Base-by-base conservation (phyloP, 2,329 filamentous ascomycete genomes). In the Grosmannia penicillata region DNA sequence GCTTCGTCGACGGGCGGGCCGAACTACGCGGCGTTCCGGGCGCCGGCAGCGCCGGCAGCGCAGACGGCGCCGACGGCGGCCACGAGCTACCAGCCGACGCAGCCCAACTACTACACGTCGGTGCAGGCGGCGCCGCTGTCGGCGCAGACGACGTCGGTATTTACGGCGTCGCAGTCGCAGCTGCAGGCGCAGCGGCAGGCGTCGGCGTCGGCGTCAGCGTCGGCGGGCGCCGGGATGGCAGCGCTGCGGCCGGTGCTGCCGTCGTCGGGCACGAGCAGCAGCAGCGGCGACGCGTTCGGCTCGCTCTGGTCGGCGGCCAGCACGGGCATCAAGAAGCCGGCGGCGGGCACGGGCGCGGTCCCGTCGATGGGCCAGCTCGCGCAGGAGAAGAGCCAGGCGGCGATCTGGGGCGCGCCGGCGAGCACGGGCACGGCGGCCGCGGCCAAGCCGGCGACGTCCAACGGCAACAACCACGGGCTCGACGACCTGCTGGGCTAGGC, bases 381-480 rank as follows among this genome's bases (percentile, higher is more conserved):
- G n/a, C 95, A 95, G 66, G 86, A 95, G 61, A 95, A 96, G 70
- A 91, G 86, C 42, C 86, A 78, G 50, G 86, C 87, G 14, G 86
- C 87, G 8, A 84, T 98, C 46, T 98, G 93, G 86, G 91, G 89
- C 15, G 72, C 82, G 1, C 69, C 80, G 14, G 66, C 75, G 34
- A 43, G 55, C 47, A 37, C 53, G 6, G 40, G 49, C 3, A 17
- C 45, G 6, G 31, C 42, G 13, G 24, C 37, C 2, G 30, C 45
- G 19, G 25, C 50, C n/a, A 54, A 59, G 44, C 48, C 56, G 1
- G 45, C 51, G 4, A 47, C 37, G 48, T 23, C 50, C 42, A 47
- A 33, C 44, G 19, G 51, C 44, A 45, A 21, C 26, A 33, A 34
- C 33, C 22, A 56, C 39, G 65, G 62, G 7, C 56, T 69, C 33